Conservation (phyloP, 1,284 basidiomycete genomes). For the Trichosporon faecale region DNA sequence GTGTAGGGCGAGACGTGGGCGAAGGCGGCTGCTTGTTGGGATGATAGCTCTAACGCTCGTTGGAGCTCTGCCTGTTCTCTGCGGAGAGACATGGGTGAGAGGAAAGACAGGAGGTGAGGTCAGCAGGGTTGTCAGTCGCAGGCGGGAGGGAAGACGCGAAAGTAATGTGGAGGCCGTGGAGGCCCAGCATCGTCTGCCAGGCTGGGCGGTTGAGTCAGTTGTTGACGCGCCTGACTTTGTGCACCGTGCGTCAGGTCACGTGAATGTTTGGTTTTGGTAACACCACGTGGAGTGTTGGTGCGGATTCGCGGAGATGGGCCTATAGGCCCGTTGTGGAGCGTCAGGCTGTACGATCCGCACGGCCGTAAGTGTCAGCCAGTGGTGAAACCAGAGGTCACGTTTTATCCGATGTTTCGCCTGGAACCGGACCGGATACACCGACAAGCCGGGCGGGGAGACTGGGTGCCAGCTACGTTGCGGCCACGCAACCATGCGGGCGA, state of each 20-base stretch:
- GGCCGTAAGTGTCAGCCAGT: not conserved
- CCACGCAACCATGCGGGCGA: not conserved
- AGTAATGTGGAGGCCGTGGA: not conserved
- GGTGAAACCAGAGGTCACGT: not conserved
- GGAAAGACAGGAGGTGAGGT: not conserved
- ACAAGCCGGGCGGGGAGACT: not conserved
- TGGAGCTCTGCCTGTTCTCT: constrained; percentile 45
- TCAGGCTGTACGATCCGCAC: no score
- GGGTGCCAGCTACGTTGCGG: not conserved
- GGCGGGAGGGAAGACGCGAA: not conserved
- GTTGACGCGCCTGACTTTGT: not conserved
- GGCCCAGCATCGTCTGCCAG: not conserved
- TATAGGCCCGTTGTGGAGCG: not conserved
- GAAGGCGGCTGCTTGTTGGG: constrained; percentile 32
- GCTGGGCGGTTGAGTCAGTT: constrained; percentile 8
- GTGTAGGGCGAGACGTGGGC: constrained; percentile 26
- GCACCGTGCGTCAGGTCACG: not conserved
- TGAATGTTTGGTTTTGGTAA: not conserved
- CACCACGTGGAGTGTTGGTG: not conserved
- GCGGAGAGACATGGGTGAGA: constrained; percentile 25
- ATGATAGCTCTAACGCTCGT: constrained; percentile 39
- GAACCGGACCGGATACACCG: not conserved
- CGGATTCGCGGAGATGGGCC: not conserved
- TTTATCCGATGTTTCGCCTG: not conserved
- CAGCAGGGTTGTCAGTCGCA: not conserved